Base-by-base conservation (phyloP, 73 alveolate genomes). In the Paramecium caudatum region DNA sequence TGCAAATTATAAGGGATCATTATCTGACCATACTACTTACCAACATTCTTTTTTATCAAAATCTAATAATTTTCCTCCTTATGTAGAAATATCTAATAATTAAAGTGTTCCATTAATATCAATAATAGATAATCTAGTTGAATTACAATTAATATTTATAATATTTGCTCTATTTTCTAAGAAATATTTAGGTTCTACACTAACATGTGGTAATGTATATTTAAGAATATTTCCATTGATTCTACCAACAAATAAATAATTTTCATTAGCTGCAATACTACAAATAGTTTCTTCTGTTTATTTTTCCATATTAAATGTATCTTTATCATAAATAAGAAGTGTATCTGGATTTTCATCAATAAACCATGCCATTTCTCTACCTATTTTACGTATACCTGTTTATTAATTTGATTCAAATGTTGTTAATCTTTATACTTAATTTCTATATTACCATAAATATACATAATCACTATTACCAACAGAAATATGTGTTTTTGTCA, bases 21-120 rank as follows among this genome's bases (percentile, higher is more conserved):
- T 99, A 69, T 97, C 93, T 39, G 99, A 95, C 99, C 99, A 98
- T 81, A 97, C 92, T 82, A 98, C 95, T 88, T 96, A 91, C 99
- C 99, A 98, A 61, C 98, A 99, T 82, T 98, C 99, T 81, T 96
- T 95, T 82, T 95, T 95, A 61, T 96, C 99, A 91, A 82, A 82
- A 62, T 93, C 90, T 36, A 91, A 16, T 9, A 93, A 82, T 32
- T 91, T 92, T 19, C 80, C 80, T 27, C 80, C 46, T 9, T 41
- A 13, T 3, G 91, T 91, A 61, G 94, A 87, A 84, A 91, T 81
- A 55, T 93, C 96, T 48, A 87, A 92, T 91, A 96, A 86, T 30
- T 90, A 48, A 9, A 96, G 70, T n/a, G 91, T 93, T 49, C 99
- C 99, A 61, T 90, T 94, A 74, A 93, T 91, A 69, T 96, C 99